Conservation (phyloP, 805 yeast species). For the Barnettozyma sp. region DNA sequence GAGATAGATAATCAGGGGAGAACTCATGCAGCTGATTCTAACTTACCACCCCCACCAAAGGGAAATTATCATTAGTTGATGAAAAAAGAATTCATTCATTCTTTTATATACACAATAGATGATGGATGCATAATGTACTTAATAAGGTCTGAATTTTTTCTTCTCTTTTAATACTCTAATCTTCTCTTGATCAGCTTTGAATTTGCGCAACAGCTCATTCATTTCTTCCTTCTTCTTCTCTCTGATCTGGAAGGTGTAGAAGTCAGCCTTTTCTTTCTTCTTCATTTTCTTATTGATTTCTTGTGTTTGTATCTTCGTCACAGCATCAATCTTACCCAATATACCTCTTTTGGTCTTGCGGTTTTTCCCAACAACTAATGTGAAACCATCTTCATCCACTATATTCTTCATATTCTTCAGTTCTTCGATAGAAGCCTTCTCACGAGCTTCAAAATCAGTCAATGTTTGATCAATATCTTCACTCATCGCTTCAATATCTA, state of each 20-base stretch:
- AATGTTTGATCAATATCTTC: constrained; percentile 53
- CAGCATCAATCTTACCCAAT: constrained; percentile 44
- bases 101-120: too few relatives aligned
- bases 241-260: constrained; percentile 93
- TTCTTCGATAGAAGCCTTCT: constrained; percentile 51
- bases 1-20: constrained; percentile 30
- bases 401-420: constrained; percentile 47
- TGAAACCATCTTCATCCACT: constrained; percentile 93
- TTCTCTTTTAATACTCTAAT: constrained; percentile 72
- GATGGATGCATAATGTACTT: constrained; percentile 6
- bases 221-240: constrained; percentile 89
- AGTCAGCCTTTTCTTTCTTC: constrained; percentile 78
- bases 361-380: constrained; percentile 81
- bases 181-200: constrained; percentile 85
- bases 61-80: too few relatives aligned
- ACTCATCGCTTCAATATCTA: constrained; percentile 44
- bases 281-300: constrained; percentile 42
- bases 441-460: constrained; percentile 62
- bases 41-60: constrained; percentile 32
- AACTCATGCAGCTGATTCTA: constrained; percentile 13
- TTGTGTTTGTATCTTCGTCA: constrained; percentile 30
- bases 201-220: constrained; percentile 76
- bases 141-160: constrained; percentile 82
- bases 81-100: too few relatives aligned
- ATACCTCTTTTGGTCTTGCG: constrained; percentile 75